Evolutionary conservation across 1,284 basidiomycete genomes (phyloP).

Genomic region (Ganoderma leucocontextum): DNA sequence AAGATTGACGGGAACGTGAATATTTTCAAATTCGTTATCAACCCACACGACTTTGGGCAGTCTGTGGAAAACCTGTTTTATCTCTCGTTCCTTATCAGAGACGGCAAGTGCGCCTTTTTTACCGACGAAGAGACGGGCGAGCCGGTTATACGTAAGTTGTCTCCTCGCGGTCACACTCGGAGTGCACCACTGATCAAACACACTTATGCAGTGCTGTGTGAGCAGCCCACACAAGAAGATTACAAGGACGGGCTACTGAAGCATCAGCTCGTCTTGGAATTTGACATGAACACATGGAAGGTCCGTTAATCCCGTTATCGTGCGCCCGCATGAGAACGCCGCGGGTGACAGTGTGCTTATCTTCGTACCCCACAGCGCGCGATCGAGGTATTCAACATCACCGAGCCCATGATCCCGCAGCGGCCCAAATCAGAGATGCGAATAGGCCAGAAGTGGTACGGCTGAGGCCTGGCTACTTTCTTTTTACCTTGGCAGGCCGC

Average conservation of each 20-base stretch:
- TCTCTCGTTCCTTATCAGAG: slow-evolving; percentile 89
- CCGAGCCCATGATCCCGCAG: slow-evolving; percentile 70
- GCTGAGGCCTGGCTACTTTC: slow-evolving; percentile 44
- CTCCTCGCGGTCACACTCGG: not conserved
- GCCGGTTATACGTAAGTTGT: slow-evolving; percentile 73
- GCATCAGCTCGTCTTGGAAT: slow-evolving; percentile 86
- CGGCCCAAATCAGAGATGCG: slow-evolving; percentile 61
- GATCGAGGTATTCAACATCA: slow-evolving; percentile 84
- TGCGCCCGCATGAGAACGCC: not conserved
- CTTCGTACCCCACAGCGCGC: slow-evolving; percentile 61
- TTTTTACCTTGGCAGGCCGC: not conserved
- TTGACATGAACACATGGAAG: slow-evolving; percentile 86
- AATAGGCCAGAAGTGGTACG: slow-evolving; percentile 75
- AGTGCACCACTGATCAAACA: not conserved
- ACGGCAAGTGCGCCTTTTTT: slow-evolving; percentile 80
- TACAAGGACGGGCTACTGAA: slow-evolving; percentile 71
- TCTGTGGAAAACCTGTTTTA: slow-evolving; percentile 96
- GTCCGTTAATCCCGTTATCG: slow-evolving; percentile 49
- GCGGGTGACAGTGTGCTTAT: not conserved
- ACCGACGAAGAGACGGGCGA: slow-evolving; percentile 66
- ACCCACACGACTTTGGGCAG: slow-evolving; percentile 89
- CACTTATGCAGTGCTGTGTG: slow-evolving; percentile 59
- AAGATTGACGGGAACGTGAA: slow-evolving; percentile 63
- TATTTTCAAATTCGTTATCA: slow-evolving; percentile 85
- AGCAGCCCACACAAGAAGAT: slow-evolving; percentile 70